Percentiles rank a stretch among this genome's conserved stretches.
These are phyloP conservation scores for Ophiostoma australiae DNA, from an alignment of 2,329 filamentous ascomycete species.

Conservation along the genomic window DNA sequence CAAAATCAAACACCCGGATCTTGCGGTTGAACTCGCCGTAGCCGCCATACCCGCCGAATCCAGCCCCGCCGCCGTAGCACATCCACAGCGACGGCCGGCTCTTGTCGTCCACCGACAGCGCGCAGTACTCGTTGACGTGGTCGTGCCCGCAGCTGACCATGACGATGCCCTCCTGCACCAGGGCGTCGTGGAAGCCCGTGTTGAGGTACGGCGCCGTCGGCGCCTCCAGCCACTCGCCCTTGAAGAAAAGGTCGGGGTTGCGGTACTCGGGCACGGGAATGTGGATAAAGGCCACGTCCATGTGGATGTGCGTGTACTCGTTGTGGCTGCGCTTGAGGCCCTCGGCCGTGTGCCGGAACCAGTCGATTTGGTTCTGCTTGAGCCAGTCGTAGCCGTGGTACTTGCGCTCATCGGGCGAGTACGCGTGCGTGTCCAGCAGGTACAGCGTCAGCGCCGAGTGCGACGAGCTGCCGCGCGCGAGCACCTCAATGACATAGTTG, in stretches of 20 bases:
- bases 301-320: conserved; percentile 84
- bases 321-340: conserved; percentile 70
- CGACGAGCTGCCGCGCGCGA: conserved; percentile 70
- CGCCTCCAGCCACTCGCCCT: conserved; percentile 73
- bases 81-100: conserved; percentile 78
- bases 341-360: conserved; percentile 79
- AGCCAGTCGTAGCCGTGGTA: conserved; percentile 97
- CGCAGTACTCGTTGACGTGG: conserved; percentile 95
- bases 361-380: conserved; percentile 87
- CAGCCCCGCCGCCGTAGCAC: conserved; percentile 90
- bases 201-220: conserved; percentile 88
- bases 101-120: conserved; percentile 55
- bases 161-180: conserved; percentile 78
- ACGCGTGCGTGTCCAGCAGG: conserved; percentile 86
- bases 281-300: conserved; percentile 96
- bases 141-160: conserved; percentile 93
- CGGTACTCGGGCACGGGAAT: conserved; percentile 91
- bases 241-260: conserved; percentile 51
- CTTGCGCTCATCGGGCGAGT: conserved; percentile 81
- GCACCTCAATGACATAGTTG: conserved; percentile 89
- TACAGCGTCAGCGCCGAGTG: conserved; percentile 95
- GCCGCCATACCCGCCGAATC: conserved; percentile 92
- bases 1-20: conserved; percentile 84
- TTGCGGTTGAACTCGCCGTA: conserved; percentile 81
- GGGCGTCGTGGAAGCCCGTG: conserved; percentile 83